Conservation (phyloP, 1,284 basidiomycete species). For the Austroboletus novae-zelandiae region DNA sequence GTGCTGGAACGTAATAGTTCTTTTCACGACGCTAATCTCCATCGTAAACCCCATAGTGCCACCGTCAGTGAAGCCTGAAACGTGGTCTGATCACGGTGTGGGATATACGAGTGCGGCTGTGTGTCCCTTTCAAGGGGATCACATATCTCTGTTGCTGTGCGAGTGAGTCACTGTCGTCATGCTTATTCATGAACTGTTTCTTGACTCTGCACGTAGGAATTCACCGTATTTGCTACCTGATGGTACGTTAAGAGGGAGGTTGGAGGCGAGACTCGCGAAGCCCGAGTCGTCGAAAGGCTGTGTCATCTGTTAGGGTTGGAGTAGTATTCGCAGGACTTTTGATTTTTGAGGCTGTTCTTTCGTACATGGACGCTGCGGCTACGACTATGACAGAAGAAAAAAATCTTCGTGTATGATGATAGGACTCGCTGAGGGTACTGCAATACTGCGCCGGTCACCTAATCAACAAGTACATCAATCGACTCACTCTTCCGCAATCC, state of each 20-base stretch:
- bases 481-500: too few relatives aligned
- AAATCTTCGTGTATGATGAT: too few relatives aligned
- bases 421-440: too few relatives aligned
- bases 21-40: background rate
- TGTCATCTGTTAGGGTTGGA: slow-evolving; percentile 15
- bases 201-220: slow-evolving; percentile 4
- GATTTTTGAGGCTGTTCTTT: too few relatives aligned
- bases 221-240: slow-evolving; percentile 19
- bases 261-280: slow-evolving; percentile 17
- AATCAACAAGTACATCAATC: too few relatives aligned
- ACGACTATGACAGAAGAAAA: too few relatives aligned
- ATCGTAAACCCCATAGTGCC: background rate
- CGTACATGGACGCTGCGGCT: too few relatives aligned
- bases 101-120: slow-evolving; percentile 16
- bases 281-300: slow-evolving; percentile 10
- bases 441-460: too few relatives aligned
- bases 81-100: slow-evolving; percentile 19
- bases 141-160: slow-evolving; percentile 2
- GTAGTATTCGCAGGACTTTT: background rate
- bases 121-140: slow-evolving; percentile 3
- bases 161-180: slow-evolving; percentile 8
- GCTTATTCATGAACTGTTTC: background rate
- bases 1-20: background rate
- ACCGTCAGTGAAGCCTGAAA: slow-evolving; percentile 11
- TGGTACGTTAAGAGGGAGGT: slow-evolving; percentile 19